These are phyloP conservation scores for Paecilomyces variotii DNA, from an alignment of 2,329 filamentous ascomycete species.

Conservation along the genomic window DNA sequence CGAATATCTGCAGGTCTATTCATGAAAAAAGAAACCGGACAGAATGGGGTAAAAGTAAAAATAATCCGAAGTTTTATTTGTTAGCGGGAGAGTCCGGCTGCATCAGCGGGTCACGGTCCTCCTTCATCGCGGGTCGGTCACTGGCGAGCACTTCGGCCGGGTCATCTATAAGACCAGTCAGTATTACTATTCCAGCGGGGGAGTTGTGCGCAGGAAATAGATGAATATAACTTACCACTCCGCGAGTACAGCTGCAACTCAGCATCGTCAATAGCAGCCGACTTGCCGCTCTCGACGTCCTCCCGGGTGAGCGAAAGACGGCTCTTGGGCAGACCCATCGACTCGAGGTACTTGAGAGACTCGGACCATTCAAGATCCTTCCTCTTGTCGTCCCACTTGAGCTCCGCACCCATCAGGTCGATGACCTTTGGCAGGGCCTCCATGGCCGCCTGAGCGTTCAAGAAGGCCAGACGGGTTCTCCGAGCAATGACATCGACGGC, in stretches of 20 bases:
- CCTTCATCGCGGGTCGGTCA: slow-evolving; percentile 39
- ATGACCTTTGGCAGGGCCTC: slow-evolving; percentile 79
- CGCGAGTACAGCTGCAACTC: slow-evolving; percentile 34
- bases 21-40: slow-evolving; percentile 5
- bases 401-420: slow-evolving; percentile 79
- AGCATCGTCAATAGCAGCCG: slow-evolving; percentile 35
- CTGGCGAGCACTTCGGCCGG: slow-evolving; percentile 46
- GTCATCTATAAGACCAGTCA: slow-evolving; percentile 34
- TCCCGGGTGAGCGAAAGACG: slow-evolving; percentile 48
- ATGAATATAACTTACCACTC: slow-evolving; percentile 27
- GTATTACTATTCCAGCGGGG: not conserved
- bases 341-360: slow-evolving; percentile 49
- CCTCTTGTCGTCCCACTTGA: slow-evolving; percentile 65
- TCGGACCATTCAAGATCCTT: slow-evolving; percentile 78
- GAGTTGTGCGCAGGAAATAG: not conserved
- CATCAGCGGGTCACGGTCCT: slow-evolving; percentile 39
- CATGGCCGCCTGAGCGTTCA: slow-evolving; percentile 84
- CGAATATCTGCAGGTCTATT: not conserved
- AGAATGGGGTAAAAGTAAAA: not conserved
- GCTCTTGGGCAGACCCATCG: slow-evolving; percentile 54
- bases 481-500: slow-evolving; percentile 82
- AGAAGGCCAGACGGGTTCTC: slow-evolving; percentile 75
- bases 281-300: slow-evolving; percentile 51
- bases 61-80: slow-evolving; percentile 31
- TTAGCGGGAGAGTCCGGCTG: slow-evolving; percentile 39